Conservation (phyloP, 2,329 filamentous ascomycete species). For the Pezicula neosporulosa region DNA sequence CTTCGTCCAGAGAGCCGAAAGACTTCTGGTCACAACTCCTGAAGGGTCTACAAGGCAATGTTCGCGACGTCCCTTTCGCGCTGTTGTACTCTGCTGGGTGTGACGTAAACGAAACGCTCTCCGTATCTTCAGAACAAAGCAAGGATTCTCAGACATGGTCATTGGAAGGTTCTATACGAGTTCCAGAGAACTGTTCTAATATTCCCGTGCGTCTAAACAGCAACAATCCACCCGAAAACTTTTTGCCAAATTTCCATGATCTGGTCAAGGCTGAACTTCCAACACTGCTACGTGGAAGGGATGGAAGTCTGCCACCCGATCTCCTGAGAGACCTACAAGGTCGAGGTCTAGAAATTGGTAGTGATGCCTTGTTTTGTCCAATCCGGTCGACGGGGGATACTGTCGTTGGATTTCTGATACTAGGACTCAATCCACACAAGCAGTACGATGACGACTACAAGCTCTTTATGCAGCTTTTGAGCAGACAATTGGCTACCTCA, state of each 20-base stretch:
- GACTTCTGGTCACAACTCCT: conserved; percentile 31
- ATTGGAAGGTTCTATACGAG: conserved; percentile 15
- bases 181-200: conserved; percentile 3
- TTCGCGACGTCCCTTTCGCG: conserved; percentile 28
- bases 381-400: conserved; percentile 65
- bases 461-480: conserved; percentile 57
- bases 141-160: conserved; percentile 13
- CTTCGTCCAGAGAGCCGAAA: conserved; percentile 24
- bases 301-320: conserved; percentile 52
- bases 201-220: conserved; percentile 6
- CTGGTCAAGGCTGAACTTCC: conserved; percentile 11
- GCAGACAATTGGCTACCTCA: conserved; percentile 59
- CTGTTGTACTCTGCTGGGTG: conserved; percentile 29
- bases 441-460: conserved; percentile 72
- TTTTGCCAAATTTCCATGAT: conserved; percentile 11
- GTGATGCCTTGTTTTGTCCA: conserved; percentile 65
- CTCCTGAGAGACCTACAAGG: conserved; percentile 57
- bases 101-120: conserved; percentile 18
- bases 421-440: conserved; percentile 67
- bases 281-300: conserved; percentile 15
- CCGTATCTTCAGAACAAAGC: conserved; percentile 13
- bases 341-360: conserved; percentile 61
- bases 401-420: conserved; percentile 62
- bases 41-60: conserved; percentile 19
- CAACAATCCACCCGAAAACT: conserved; percentile 7